These are phyloP conservation scores for Thelonectria discophora DNA, from an alignment of 2,329 filamentous ascomycete genomes.

Conservation along the genomic window DNA sequence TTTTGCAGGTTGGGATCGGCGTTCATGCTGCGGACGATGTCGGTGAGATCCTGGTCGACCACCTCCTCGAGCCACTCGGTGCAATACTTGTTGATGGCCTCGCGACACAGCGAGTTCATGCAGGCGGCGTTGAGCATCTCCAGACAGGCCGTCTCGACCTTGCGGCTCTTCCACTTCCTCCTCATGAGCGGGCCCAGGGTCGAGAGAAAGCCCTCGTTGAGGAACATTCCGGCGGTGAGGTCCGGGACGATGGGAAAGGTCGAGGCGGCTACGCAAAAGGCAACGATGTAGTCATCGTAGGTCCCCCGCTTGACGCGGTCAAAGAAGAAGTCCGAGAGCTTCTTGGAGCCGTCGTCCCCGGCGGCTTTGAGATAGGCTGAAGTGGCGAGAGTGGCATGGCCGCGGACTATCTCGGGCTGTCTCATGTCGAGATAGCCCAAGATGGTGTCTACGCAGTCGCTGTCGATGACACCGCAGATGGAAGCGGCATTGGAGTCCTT, in stretches of 20 bases:
- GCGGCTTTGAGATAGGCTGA: slow-evolving; percentile 86
- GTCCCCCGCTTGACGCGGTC: slow-evolving; percentile 75
- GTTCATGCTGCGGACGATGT: slow-evolving; percentile 58
- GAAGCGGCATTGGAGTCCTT: slow-evolving; percentile 53
- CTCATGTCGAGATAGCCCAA: slow-evolving; percentile 88
- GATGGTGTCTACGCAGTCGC: slow-evolving; percentile 83
- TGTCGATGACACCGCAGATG: slow-evolving; percentile 71
- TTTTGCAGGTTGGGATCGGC: slow-evolving; percentile 67
- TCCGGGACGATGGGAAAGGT: slow-evolving; percentile 87
- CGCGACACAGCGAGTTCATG: slow-evolving; percentile 82
- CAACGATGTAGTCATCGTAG: slow-evolving; percentile 88
- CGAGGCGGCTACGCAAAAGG: slow-evolving; percentile 89
- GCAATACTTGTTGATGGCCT: slow-evolving; percentile 86
- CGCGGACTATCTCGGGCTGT: slow-evolving; percentile 75
- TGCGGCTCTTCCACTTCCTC: slow-evolving; percentile 82
- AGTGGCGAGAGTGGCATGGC: slow-evolving; percentile 82
- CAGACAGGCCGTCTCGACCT: slow-evolving; percentile 85
- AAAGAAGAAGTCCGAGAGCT: slow-evolving; percentile 79
- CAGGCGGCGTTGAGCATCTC: slow-evolving; percentile 93
- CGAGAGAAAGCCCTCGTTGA: slow-evolving; percentile 86
- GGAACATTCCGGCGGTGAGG: slow-evolving; percentile 79
- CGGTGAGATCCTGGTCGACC: slow-evolving; percentile 74
- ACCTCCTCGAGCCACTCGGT: slow-evolving; percentile 87
- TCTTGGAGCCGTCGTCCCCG: slow-evolving; percentile 73
- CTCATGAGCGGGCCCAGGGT: slow-evolving; percentile 80